Evolutionary conservation across 371 early-diverging fungal species (phyloP).

Genomic region (Paramicrosporidium saccamoebae): DNA sequence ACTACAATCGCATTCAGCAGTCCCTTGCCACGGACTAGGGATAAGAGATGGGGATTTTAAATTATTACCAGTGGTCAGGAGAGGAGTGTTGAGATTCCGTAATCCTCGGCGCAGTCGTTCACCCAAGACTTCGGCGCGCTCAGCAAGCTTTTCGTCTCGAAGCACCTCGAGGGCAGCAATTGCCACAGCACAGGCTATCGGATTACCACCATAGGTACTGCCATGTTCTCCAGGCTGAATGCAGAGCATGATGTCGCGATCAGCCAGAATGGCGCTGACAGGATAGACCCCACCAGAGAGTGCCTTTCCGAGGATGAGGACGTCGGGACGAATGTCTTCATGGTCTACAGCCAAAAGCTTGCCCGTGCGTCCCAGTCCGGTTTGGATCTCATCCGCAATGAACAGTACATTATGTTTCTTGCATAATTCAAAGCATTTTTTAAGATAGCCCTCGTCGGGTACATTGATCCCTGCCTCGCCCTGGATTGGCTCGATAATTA

Average conservation of each 20-base stretch:
- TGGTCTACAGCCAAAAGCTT: slow-evolving; percentile 70
- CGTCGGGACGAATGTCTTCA: slow-evolving; percentile 58
- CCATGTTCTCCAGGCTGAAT: slow-evolving; percentile 89
- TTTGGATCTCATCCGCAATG: slow-evolving; percentile 91
- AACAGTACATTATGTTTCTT: slow-evolving; percentile 80
- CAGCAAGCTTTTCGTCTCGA: slow-evolving; percentile 61
- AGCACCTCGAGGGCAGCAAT: slow-evolving; percentile 75
- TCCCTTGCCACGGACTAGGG: slow-evolving; percentile 58
- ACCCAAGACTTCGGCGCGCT: slow-evolving; percentile 34
- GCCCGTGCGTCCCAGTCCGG: slow-evolving; percentile 83
- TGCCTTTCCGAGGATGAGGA: slow-evolving; percentile 79
- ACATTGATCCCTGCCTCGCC: slow-evolving; percentile 90
- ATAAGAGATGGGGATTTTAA: background rate
- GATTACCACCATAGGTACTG: slow-evolving; percentile 87
- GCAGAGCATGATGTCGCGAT: slow-evolving; percentile 56
- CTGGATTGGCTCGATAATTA: slow-evolving; percentile 91
- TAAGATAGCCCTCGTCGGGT: slow-evolving; percentile 68
- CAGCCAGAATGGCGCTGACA: slow-evolving; percentile 63
- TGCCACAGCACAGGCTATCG: slow-evolving; percentile 70
- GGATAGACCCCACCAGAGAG: slow-evolving; percentile 81
- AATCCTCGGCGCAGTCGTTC: slow-evolving; percentile 40
- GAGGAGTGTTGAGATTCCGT: slow-evolving; percentile 25
- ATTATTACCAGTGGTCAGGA: slow-evolving; percentile 17
- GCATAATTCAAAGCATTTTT: slow-evolving; percentile 47
- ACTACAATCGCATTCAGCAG: slow-evolving; percentile 83